Evolutionary conservation across 164 flowering plant genomes (phyloP).

Genomic region (Aristolochia californica): DNA sequence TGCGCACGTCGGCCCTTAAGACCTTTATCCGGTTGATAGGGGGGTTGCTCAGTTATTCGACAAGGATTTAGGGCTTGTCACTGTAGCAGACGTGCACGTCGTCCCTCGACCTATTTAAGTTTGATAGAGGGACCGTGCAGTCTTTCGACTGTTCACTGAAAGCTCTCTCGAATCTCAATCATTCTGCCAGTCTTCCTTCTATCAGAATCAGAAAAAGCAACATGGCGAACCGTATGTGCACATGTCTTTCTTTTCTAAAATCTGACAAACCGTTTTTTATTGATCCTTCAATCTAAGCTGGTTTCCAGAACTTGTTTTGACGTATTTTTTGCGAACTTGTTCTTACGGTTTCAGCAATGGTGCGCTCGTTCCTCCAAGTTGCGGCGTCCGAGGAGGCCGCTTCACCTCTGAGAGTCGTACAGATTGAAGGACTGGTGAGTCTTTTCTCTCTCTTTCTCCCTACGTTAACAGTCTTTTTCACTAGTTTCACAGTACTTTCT

Average conservation of each 20-base stretch:
- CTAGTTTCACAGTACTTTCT: neutral
- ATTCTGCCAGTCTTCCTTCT: neutral
- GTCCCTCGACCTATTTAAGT: no score
- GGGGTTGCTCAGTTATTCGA: no score
- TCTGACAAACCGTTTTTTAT: neutral
- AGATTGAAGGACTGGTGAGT: constrained; percentile 57
- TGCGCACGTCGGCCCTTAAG: no score
- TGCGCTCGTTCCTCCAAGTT: constrained; percentile 59
- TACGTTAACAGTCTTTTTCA: neutral
- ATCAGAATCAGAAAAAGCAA: neutral
- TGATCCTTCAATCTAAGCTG: neutral
- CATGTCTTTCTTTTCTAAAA: neutral
- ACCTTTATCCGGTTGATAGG: no score
- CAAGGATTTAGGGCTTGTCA: no score
- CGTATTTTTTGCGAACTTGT: neutral
- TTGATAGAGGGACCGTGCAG: no score
- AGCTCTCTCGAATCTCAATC: neutral
- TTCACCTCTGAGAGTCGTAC: constrained; percentile 68
- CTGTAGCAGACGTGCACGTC: no score
- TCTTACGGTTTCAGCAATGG: constrained; percentile 13
- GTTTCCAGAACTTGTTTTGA: neutral
- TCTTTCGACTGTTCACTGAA: neutral
- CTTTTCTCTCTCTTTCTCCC: neutral
- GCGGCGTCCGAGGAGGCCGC: constrained; percentile 62
- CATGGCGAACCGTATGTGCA: constrained; percentile 8